Evolutionary conservation across 2,329 filamentous ascomycete genomes (phyloP).

Genomic region (Grosmannia clavigera): DNA sequence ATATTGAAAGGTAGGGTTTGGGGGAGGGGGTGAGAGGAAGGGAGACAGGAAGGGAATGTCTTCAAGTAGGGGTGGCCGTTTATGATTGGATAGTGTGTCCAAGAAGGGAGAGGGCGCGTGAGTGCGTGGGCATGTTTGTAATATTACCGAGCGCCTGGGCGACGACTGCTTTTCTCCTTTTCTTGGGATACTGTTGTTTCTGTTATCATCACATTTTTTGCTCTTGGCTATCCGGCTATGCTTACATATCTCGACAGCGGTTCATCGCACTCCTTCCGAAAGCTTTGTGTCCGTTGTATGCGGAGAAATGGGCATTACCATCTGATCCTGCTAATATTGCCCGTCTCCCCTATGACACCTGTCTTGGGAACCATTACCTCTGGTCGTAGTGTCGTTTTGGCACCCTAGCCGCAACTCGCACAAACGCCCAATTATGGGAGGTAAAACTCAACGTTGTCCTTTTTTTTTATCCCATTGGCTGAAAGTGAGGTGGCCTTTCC

Average conservation of each 20-base stretch:
- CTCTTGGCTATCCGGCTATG: background rate
- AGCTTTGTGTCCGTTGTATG: no score
- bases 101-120: background rate
- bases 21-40: background rate
- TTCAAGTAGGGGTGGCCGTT: background rate
- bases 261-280: background rate
- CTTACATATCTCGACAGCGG: background rate
- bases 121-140: conserved; percentile 8
- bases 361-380: no score
- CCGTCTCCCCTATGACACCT: no score
- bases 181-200: conserved; percentile 4
- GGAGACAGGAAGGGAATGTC: background rate
- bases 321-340: no score
- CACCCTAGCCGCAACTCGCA: no score
- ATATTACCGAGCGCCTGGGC: conserved; percentile 9
- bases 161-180: background rate
- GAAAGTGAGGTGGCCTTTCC: no score
- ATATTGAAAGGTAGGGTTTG: background rate
- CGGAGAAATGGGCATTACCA: no score
- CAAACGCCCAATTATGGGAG: no score
- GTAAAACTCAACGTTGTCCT: no score
- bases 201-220: background rate
- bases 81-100: conserved; percentile 8
- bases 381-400: no score
- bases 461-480: no score